A percentile compares a stretch with the other conserved stretches of the same genome.
These are phyloP conservation scores for Suhomyces chickasaworum DNA, from an alignment of 1,139 yeast species.

Conservation along the genomic window DNA sequence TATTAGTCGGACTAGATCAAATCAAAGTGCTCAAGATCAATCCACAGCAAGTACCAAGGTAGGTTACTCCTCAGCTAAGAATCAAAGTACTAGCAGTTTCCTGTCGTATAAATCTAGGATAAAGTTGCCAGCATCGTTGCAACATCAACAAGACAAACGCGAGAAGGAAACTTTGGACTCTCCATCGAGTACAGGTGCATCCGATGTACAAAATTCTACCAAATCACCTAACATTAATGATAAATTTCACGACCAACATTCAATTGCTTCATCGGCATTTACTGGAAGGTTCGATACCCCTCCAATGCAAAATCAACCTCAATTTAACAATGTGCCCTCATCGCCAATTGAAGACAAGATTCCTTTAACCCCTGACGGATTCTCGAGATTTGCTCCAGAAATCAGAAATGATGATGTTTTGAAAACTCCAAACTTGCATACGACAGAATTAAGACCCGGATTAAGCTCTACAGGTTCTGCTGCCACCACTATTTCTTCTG, in stretches of 20 bases:
- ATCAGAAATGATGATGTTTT: constrained; percentile 13
- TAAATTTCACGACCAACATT: constrained; percentile 11
- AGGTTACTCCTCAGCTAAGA: constrained; percentile 19
- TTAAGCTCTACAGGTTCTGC: constrained; percentile 15
- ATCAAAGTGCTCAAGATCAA: constrained; percentile 11
- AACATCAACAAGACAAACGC: constrained; percentile 13
- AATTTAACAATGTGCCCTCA: constrained; percentile 13
- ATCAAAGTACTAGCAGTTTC: constrained; percentile 31
- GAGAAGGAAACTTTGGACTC: constrained; percentile 7
- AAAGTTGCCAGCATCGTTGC: constrained; percentile 32
- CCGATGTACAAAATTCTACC: constrained; percentile 7
- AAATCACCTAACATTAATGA: constrained; percentile 13
- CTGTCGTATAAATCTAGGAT: constrained; percentile 37
- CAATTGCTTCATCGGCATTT: constrained; percentile 11
- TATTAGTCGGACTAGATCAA: constrained; percentile 11
- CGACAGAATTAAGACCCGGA: constrained; percentile 11
- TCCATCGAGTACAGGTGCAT: constrained; percentile 3
- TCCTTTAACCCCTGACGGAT: constrained; percentile 18
- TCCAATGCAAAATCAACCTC: constrained; percentile 19
- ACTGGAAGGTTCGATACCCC: constrained; percentile 16
- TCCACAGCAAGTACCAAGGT: constrained; percentile 1
- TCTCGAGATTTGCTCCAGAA: constrained; percentile 4
- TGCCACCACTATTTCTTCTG: neutral
- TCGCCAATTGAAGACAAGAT: constrained; percentile 16
- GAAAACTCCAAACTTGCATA: constrained; percentile 18